Evolutionary conservation across 2,329 filamentous ascomycete species (phyloP).

Genomic region (Aspergillus quadricinctus): DNA sequence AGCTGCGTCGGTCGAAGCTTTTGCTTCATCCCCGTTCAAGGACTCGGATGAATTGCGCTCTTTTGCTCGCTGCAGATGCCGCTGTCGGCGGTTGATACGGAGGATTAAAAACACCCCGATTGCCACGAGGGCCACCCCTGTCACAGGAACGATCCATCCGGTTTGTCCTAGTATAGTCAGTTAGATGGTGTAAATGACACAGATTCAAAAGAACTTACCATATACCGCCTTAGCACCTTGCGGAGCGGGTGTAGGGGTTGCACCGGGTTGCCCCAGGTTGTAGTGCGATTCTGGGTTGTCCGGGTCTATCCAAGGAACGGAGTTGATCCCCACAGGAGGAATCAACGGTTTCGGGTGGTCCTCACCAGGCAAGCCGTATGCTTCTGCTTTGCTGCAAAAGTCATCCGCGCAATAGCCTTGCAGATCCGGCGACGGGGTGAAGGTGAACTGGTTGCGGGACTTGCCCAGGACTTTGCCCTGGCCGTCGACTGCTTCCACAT

Average conservation of each 20-base stretch:
- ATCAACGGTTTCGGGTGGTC: conserved; percentile 20
- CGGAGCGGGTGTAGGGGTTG: conserved; percentile 3
- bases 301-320: conserved; percentile 31
- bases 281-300: conserved; percentile 19
- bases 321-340: conserved; percentile 28
- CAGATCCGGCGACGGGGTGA: conserved; percentile 33
- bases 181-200: background rate
- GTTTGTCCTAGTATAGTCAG: conserved; percentile 4
- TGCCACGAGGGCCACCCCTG: conserved; percentile 6
- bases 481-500: conserved; percentile 34
- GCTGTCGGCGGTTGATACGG: conserved; percentile 9
- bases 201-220: conserved; percentile 4
- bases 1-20: conserved; percentile 5
- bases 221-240: background rate
- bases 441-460: conserved; percentile 32
- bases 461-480: conserved; percentile 29
- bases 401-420: conserved; percentile 27
- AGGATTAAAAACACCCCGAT: conserved; percentile 8
- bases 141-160: conserved; percentile 12
- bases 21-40: conserved; percentile 16
- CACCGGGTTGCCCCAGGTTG: conserved; percentile 11
- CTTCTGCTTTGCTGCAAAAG: conserved; percentile 25
- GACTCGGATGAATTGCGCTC: conserved; percentile 11
- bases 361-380: conserved; percentile 29
- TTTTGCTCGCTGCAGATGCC: conserved; percentile 1